Conservation (phyloP, 1,284 basidiomycete genomes). For the Bjerkandera adusta region DNA sequence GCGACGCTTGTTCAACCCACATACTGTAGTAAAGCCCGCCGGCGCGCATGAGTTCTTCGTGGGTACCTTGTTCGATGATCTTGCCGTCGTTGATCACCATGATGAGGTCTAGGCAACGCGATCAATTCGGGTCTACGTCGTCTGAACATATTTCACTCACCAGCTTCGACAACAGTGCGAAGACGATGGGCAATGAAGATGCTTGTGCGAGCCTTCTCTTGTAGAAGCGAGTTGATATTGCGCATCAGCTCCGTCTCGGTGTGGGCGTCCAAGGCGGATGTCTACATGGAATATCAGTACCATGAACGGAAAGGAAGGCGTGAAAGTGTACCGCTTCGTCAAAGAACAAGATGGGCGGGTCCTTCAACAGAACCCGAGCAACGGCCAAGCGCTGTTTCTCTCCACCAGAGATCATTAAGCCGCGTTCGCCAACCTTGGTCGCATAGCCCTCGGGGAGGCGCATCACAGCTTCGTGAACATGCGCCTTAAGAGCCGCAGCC, state of each 20-base stretch:
- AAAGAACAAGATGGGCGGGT: slow-evolving; percentile 95
- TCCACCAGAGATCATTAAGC: slow-evolving; percentile 96
- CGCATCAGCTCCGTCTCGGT: slow-evolving; percentile 95
- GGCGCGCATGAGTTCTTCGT: slow-evolving; percentile 74
- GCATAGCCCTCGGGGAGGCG: slow-evolving; percentile 83
- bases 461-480: slow-evolving; percentile 82
- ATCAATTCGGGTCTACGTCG: not conserved
- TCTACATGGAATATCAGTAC: slow-evolving; percentile 42
- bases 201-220: slow-evolving; percentile 81
- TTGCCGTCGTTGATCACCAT: slow-evolving; percentile 86
- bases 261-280: slow-evolving; percentile 91
- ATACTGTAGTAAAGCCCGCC: slow-evolving; percentile 81
- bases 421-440: slow-evolving; percentile 94
- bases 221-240: slow-evolving; percentile 83
- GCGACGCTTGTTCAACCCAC: slow-evolving; percentile 79
- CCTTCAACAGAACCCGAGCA: slow-evolving; percentile 89
- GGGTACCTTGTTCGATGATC: slow-evolving; percentile 90
- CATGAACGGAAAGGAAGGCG: not conserved
- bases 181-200: slow-evolving; percentile 95
- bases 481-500: slow-evolving; percentile 82
- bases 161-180: slow-evolving; percentile 87
- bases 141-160: slow-evolving; percentile 35
- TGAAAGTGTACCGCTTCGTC: slow-evolving; percentile 91
- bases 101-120: slow-evolving; percentile 63
- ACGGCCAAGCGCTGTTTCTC: slow-evolving; percentile 97